phyloP scores from a whole-genome alignment of 306 rosid species.

The Albizia julibrissin region DNA sequence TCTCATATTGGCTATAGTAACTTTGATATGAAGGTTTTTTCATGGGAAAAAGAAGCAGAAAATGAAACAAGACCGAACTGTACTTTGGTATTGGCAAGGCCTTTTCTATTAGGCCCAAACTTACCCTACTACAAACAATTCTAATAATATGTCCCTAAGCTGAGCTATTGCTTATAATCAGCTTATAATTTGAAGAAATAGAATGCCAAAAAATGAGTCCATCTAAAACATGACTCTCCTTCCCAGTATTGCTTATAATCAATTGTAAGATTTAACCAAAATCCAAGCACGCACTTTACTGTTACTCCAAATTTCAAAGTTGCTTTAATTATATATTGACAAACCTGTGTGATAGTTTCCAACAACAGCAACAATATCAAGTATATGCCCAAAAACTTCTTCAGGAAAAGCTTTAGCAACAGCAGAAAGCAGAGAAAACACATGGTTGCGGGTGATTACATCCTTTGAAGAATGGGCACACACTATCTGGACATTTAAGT shows the following conservation, averaged over 20 bases:
- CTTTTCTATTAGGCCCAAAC: no score
- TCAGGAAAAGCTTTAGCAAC: constrained; percentile 64
- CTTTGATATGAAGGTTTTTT: no score
- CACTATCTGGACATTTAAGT: constrained; percentile 61
- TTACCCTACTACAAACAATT: no score
- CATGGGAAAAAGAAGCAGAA: no score
- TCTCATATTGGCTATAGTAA: no score
- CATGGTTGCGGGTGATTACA: constrained; percentile 73
- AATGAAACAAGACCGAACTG: no score
- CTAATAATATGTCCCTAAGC: no score
- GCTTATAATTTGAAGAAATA: background rate
- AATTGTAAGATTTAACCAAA: background rate
- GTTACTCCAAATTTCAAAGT: constrained; percentile 4
- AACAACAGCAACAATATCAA: no score
- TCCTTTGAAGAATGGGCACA: constrained; percentile 56
- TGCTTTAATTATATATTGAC: no score
- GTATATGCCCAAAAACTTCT: constrained; percentile 60
- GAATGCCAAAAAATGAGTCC: background rate
- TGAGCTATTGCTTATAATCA: no score
- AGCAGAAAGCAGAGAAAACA: constrained; percentile 66
- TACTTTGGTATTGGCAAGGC: no score
- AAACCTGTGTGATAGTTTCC: no score
- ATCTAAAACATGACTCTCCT: background rate
- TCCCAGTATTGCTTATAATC: background rate
- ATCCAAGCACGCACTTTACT: background rate